A percentile compares a stretch with the other conserved stretches of the same genome.
phyloP scores from a whole-genome alignment of 352 stramenopile genomes.

The Globisporangium rhizosaccharum region DNA sequence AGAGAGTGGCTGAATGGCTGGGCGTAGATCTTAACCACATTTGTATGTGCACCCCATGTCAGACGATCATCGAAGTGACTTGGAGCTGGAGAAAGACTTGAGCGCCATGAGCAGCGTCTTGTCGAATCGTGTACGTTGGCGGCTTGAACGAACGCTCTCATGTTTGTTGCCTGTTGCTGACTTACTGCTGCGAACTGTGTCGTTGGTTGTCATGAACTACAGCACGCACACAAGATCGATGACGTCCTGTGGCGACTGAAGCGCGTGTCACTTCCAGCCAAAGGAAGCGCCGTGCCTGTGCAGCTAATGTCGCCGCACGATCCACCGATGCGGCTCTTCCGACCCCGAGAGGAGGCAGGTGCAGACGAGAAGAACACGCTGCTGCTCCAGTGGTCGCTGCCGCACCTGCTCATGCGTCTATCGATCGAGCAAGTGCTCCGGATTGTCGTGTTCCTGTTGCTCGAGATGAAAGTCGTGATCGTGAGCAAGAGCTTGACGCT shows the following conservation, averaged over 20 bases:
- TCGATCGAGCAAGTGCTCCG: slow-evolving; percentile 36
- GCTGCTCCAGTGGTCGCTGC: slow-evolving; percentile 44
- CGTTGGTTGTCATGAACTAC: neutral
- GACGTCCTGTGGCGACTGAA: slow-evolving; percentile 23
- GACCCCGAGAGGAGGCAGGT: slow-evolving; percentile 26
- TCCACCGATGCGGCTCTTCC: slow-evolving; percentile 18
- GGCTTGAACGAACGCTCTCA: neutral
- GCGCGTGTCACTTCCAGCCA: slow-evolving; percentile 14
- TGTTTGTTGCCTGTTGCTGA: neutral
- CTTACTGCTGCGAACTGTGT: neutral
- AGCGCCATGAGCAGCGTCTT: slow-evolving; percentile 26
- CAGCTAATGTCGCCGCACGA: slow-evolving; percentile 18
- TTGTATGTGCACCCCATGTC: neutral
- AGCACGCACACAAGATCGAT: slow-evolving; percentile 39
- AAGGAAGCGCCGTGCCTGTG: slow-evolving; percentile 12
- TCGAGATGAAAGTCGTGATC: slow-evolving; percentile 52
- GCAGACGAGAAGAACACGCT: slow-evolving; percentile 31
- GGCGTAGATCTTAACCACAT: no score
- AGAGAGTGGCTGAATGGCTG: no score
- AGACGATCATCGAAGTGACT: slow-evolving; percentile 12
- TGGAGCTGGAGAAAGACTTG: slow-evolving; percentile 3
- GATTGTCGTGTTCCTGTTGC: slow-evolving; percentile 33
- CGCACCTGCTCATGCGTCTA: slow-evolving; percentile 24
- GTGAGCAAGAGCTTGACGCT: slow-evolving; percentile 39
- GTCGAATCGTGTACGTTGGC: slow-evolving; percentile 31